Evolutionary conservation across 768 basidiomycete species (phyloP), one percentile per base, ranked within the genome.

Genomic region (Russula vinacea): DNA sequence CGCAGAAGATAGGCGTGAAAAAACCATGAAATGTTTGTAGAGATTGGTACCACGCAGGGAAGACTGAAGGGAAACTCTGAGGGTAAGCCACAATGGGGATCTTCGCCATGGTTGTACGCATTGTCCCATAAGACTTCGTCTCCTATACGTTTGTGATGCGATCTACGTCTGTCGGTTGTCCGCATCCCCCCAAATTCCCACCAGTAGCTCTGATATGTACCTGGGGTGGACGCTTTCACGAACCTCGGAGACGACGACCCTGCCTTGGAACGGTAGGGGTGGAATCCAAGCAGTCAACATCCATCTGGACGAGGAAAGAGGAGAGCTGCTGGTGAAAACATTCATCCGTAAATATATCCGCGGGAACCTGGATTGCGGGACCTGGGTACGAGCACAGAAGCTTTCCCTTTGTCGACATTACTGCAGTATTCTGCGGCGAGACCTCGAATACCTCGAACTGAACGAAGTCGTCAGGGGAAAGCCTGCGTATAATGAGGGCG

Each of bases 1-100:
- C 51, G 55, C 7, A 66, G 60, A 24, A 65, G 55, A n/a, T 58
- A 22, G 17, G 56, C 42, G 17, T 66, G 65, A 56, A 82, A 71
- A 53, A 75, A 82, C 44, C 68, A 83, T 78, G 70, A 84, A 84
- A 2, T 42, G 11, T 59, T 85, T 84, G 72, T 85, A 85, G 0
- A 71, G 68, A 11, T 60, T 58, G 29, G 5, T 51, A 26, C 19
- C 10, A 26, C 24, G 49, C 33, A 59, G 39, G 29, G 77, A 62
- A 1, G 74, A 74, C 50, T 79, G 77, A 19, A 79, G 65, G 0
- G 75, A 74, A 5, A 84, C 79, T 9, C 82, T 78, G 39, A 81
- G 70, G 13, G 81, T 68, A 3, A 83, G 76, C 82, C 83, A 84
- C 13, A 81, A 71, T 0, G 80, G 72, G 7, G 81, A 80, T 26